Conservation (phyloP, 2,329 filamentous ascomycete genomes). For the Achaetomium macrosporum region DNA sequence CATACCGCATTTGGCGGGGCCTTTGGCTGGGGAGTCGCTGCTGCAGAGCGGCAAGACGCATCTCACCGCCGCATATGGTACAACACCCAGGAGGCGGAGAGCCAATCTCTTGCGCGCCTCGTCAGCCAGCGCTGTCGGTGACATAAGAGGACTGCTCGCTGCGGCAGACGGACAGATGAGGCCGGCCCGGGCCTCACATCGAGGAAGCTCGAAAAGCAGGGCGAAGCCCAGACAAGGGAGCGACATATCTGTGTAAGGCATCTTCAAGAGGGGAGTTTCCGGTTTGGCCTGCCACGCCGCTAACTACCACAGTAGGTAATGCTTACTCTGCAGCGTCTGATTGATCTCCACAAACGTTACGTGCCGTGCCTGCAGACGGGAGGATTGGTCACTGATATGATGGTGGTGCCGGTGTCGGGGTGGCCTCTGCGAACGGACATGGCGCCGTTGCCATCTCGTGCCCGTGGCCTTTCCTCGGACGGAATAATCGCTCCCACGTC, state of each 20-base stretch:
- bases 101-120: slow-evolving; percentile 2
- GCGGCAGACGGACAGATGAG: neutral
- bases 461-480: neutral
- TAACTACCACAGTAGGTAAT: no score
- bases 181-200: neutral
- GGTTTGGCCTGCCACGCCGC: slow-evolving; percentile 1
- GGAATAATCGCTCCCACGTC: neutral
- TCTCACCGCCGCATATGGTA: slow-evolving; percentile 12
- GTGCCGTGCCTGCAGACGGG: slow-evolving; percentile 17
- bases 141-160: neutral
- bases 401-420: neutral
- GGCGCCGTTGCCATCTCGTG: neutral
- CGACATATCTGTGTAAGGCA: neutral
- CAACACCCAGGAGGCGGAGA: neutral
- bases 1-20: slow-evolving; percentile 9
- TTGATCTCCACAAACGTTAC: slow-evolving; percentile 7
- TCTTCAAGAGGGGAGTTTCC: neutral
- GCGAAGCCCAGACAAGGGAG: neutral
- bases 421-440: slow-evolving; percentile 1
- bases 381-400: slow-evolving; percentile 7
- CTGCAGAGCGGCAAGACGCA: slow-evolving; percentile 2
- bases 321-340: slow-evolving; percentile 7
- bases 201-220: neutral
- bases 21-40: neutral
- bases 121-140: neutral